Evolutionary conservation across 2,329 filamentous ascomycete species (phyloP).

Genomic region (Sporothrix dimorphospora): DNA sequence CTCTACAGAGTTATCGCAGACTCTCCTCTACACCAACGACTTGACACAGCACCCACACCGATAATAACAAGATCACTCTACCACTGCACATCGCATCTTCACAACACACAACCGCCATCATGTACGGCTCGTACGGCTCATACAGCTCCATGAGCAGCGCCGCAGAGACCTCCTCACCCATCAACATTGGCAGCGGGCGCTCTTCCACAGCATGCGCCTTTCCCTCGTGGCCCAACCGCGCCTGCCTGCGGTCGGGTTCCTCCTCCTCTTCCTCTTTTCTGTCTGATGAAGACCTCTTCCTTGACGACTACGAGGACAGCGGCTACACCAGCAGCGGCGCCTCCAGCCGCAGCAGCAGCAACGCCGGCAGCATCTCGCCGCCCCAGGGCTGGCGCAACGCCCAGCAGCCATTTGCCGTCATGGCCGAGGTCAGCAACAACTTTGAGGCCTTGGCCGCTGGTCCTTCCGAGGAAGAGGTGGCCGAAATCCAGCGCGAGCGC

Average conservation of each 20-base stretch:
- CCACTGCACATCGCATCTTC: background rate
- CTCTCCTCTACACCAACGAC: conserved; percentile 5
- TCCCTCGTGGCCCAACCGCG: conserved; percentile 61
- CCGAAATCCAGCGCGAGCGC: conserved; percentile 56
- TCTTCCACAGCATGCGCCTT: conserved; percentile 52
- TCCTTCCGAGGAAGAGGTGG: conserved; percentile 52
- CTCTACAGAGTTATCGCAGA: conserved; percentile 13
- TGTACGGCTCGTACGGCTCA: conserved; percentile 55
- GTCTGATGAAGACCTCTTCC: conserved; percentile 66
- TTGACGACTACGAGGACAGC: conserved; percentile 54
- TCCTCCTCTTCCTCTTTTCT: conserved; percentile 54
- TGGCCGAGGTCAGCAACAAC: conserved; percentile 31
- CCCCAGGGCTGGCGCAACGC: conserved; percentile 33
- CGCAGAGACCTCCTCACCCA: conserved; percentile 45
- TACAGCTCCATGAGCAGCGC: conserved; percentile 53
- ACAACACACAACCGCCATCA: conserved; percentile 39
- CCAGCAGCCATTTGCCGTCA: conserved; percentile 31
- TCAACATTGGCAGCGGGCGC: conserved; percentile 52
- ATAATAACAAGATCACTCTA: conserved; percentile 33
- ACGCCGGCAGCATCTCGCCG: conserved; percentile 49
- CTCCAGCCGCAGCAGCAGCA: conserved; percentile 48
- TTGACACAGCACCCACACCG: background rate
- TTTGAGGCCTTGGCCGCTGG: conserved; percentile 36
- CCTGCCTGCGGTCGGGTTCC: conserved; percentile 48
- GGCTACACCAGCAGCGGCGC: conserved; percentile 54